phyloP scores from a whole-genome alignment of 2,329 filamentous ascomycete genomes.

The Fusarium dimerum region DNA sequence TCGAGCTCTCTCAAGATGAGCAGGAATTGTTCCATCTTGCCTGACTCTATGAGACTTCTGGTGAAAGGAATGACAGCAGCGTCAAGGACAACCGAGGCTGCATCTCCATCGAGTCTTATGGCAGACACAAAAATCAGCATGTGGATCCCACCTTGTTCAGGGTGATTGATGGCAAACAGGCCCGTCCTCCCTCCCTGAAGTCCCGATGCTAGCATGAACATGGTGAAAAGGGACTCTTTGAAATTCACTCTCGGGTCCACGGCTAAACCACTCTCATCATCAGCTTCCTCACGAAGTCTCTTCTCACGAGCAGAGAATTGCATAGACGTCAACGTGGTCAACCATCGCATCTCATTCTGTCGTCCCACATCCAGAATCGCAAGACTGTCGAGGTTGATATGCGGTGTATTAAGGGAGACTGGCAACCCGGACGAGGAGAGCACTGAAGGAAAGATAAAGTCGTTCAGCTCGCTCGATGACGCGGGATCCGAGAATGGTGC shows the following conservation, averaged over 20 bases:
- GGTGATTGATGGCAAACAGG: constrained; percentile 44
- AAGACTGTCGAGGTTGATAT: constrained; percentile 47
- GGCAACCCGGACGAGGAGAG: constrained; percentile 34
- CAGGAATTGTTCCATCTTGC: constrained; percentile 40
- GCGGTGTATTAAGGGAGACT: constrained; percentile 39
- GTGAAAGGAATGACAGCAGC: constrained; percentile 50
- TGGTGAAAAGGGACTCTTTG: constrained; percentile 49
- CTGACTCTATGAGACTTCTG: constrained; percentile 31
- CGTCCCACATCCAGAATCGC: constrained; percentile 43
- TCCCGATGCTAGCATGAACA: constrained; percentile 48
- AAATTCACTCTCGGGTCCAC: constrained; percentile 43
- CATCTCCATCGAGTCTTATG: constrained; percentile 45
- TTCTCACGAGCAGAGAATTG: constrained; percentile 46
- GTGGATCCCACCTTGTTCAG: constrained; percentile 40
- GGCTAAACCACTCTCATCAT: constrained; percentile 23
- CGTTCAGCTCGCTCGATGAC: constrained; percentile 24
- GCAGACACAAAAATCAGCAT: constrained; percentile 44
- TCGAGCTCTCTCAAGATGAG: constrained; percentile 38
- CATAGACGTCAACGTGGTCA: constrained; percentile 40
- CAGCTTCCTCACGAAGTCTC: constrained; percentile 32
- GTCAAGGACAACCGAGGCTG: constrained; percentile 46
- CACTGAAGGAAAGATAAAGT: constrained; percentile 40
- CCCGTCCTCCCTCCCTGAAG: constrained; percentile 47
- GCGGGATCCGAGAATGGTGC: constrained; percentile 33
- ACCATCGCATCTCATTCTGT: constrained; percentile 38